phyloP scores from a whole-genome alignment of 129 eudicot genomes.

The Lactuca saligna region DNA sequence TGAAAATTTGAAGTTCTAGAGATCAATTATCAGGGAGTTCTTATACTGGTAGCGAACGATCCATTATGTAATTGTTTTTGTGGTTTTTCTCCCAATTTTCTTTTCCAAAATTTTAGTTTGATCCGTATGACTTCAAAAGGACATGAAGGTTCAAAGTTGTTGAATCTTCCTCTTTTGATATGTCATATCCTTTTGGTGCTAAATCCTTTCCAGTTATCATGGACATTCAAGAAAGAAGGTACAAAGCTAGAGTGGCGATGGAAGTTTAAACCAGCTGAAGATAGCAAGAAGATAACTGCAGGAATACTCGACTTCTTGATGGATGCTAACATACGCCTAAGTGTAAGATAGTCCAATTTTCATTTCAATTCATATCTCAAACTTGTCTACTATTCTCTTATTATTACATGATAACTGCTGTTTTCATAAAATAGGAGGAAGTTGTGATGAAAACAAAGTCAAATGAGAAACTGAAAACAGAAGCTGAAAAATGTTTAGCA shows the following conservation, averaged over 20 bases:
- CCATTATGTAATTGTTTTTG: too few relatives aligned
- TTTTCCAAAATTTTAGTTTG: not conserved
- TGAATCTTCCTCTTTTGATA: not conserved
- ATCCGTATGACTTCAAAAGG: not conserved
- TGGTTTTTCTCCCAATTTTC: not conserved
- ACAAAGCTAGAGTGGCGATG: conserved; percentile 92
- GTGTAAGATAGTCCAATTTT: conserved; percentile 50
- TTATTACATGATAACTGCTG: conserved; percentile 11
- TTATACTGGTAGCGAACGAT: not conserved
- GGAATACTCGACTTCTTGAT: conserved; percentile 67
- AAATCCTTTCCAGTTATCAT: conserved; percentile 62
- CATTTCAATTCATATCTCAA: conserved; percentile 7
- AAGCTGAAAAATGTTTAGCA: conserved; percentile 80
- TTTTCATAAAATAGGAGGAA: conserved; percentile 63
- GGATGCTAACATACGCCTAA: conserved; percentile 77
- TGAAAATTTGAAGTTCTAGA: not conserved
- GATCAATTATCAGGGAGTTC: not conserved
- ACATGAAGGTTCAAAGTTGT: not conserved
- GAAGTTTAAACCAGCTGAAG: conserved; percentile 63
- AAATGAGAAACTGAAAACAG: conserved; percentile 65
- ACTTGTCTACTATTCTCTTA: conserved; percentile 6
- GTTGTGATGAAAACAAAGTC: conserved; percentile 64
- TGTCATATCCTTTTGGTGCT: not conserved
- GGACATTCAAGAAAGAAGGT: conserved; percentile 91
- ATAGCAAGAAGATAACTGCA: conserved; percentile 56